A percentile compares a stretch with the other conserved stretches of the same genome.
Conservation (phyloP, 208 protist species). For the Trypanosoma grayi region DNA sequence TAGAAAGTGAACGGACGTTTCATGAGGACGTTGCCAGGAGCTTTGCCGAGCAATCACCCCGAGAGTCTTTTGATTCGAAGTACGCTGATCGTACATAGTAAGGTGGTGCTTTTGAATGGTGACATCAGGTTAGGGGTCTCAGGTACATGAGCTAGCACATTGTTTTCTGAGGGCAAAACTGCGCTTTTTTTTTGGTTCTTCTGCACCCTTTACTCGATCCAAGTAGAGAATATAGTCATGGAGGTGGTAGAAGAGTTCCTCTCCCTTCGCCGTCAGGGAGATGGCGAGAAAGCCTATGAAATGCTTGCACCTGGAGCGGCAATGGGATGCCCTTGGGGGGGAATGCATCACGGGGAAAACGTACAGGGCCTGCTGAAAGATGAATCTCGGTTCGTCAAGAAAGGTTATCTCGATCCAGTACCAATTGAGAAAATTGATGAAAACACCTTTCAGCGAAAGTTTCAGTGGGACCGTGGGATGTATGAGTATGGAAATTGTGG, state of each 20-base stretch:
- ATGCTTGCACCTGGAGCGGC: slow-evolving; percentile 76
- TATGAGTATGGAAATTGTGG: slow-evolving; percentile 71
- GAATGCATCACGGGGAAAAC: slow-evolving; percentile 77
- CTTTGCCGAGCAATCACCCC: slow-evolving; percentile 52
- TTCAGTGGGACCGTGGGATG: slow-evolving; percentile 84
- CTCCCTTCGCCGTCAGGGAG: slow-evolving; percentile 56
- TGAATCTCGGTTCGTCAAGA: slow-evolving; percentile 72
- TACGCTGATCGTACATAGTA: slow-evolving; percentile 6
- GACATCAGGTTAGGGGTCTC: not conserved
- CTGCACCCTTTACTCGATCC: not conserved
- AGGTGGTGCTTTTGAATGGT: not conserved
- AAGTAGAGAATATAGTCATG: slow-evolving; percentile 31
- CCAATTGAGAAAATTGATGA: slow-evolving; percentile 84
- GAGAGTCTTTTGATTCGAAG: slow-evolving; percentile 53
- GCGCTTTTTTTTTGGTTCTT: slow-evolving; percentile 4
- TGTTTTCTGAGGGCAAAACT: not conserved
- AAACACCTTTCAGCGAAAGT: slow-evolving; percentile 84
- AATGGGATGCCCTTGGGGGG: slow-evolving; percentile 85
- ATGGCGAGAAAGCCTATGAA: slow-evolving; percentile 74
- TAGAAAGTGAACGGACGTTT: slow-evolving; percentile 48
- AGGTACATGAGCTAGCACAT: not conserved
- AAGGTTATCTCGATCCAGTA: slow-evolving; percentile 73
- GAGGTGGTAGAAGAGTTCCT: slow-evolving; percentile 85
- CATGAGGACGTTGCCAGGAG: slow-evolving; percentile 39
- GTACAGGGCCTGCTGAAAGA: slow-evolving; percentile 62